A percentile compares a stretch with the other conserved stretches of the same genome.
These are phyloP conservation scores for Ulota crispa DNA, from an alignment of 225 moss, liverwort and hornwort species.

Conservation along the genomic window DNA sequence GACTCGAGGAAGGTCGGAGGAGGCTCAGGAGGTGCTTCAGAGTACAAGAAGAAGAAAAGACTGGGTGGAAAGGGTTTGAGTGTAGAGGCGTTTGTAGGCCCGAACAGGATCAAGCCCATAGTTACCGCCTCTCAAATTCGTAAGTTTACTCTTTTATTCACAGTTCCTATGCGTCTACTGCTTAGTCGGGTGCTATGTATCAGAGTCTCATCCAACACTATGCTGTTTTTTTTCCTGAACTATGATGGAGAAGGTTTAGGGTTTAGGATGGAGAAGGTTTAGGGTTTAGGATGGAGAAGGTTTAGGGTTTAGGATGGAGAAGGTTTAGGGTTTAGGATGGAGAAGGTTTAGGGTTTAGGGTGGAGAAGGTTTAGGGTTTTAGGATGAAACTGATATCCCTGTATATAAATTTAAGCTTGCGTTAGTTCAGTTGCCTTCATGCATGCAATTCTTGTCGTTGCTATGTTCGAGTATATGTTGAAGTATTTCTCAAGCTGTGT, in stretches of 20 bases:
- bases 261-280: not conserved
- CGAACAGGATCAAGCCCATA: slow-evolving; percentile 63
- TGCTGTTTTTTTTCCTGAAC: not conserved
- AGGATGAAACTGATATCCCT: not conserved
- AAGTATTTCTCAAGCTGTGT: not conserved
- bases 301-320: not conserved
- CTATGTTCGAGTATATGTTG: not conserved
- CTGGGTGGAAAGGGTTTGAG: slow-evolving; percentile 80
- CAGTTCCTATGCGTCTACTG: not conserved
- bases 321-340: not conserved
- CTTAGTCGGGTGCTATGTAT: not conserved
- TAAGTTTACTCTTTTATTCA: slow-evolving; percentile 21
- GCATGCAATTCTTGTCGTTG: not conserved
- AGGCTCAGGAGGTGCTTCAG: slow-evolving; percentile 24
- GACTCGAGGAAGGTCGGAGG: slow-evolving; percentile 15
- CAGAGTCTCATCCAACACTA: not conserved
- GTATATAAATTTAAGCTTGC: not conserved
- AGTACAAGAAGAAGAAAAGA: slow-evolving; percentile 37
- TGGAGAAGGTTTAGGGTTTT: not conserved
- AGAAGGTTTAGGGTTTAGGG: not conserved
- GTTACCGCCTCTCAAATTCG: slow-evolving; percentile 72
- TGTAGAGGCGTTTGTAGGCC: slow-evolving; percentile 62
- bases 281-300: not conserved
- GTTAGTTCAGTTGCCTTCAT: not conserved
- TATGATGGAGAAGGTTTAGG: not conserved